These are phyloP conservation scores for Yamadazyma mexicana DNA, from an alignment of 1,139 yeast genomes.

Conservation along the genomic window DNA sequence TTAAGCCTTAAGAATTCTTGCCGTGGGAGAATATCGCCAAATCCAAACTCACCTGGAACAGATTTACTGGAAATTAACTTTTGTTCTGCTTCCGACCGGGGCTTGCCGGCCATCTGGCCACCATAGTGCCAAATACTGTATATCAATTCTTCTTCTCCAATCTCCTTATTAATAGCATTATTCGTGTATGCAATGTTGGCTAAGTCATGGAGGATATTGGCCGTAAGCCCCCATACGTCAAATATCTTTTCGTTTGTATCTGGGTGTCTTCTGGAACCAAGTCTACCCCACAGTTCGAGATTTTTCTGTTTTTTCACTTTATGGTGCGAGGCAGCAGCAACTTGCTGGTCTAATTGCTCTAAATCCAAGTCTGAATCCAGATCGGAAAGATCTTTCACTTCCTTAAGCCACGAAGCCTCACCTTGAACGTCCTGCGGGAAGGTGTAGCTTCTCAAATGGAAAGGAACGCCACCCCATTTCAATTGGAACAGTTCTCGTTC, in stretches of 20 bases:
- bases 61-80: slow-evolving; percentile 35
- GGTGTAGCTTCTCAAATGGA: slow-evolving; percentile 62
- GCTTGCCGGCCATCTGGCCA: slow-evolving; percentile 37
- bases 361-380: slow-evolving; percentile 19
- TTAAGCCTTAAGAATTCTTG: slow-evolving; percentile 44
- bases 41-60: slow-evolving; percentile 38
- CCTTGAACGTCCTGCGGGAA: slow-evolving; percentile 56
- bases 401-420: slow-evolving; percentile 65
- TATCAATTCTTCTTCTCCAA: slow-evolving; percentile 70
- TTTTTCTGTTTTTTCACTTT: slow-evolving; percentile 5
- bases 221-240: slow-evolving; percentile 91
- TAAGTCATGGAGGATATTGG: slow-evolving; percentile 77
- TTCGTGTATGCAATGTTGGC: slow-evolving; percentile 56
- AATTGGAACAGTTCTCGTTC: slow-evolving; percentile 41
- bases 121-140: slow-evolving; percentile 55
- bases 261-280: slow-evolving; percentile 40
- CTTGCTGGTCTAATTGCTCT: slow-evolving; percentile 16
- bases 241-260: slow-evolving; percentile 46
- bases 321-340: slow-evolving; percentile 7
- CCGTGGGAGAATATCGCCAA: slow-evolving; percentile 51
- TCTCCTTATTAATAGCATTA: slow-evolving; percentile 20
- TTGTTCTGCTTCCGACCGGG: slow-evolving; percentile 37
- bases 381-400: slow-evolving; percentile 54
- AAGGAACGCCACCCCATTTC: slow-evolving; percentile 71
- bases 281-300: slow-evolving; percentile 38